These are phyloP conservation scores for Croton setiger DNA, from an alignment of 441 rosid genomes.

Conservation along the genomic window DNA sequence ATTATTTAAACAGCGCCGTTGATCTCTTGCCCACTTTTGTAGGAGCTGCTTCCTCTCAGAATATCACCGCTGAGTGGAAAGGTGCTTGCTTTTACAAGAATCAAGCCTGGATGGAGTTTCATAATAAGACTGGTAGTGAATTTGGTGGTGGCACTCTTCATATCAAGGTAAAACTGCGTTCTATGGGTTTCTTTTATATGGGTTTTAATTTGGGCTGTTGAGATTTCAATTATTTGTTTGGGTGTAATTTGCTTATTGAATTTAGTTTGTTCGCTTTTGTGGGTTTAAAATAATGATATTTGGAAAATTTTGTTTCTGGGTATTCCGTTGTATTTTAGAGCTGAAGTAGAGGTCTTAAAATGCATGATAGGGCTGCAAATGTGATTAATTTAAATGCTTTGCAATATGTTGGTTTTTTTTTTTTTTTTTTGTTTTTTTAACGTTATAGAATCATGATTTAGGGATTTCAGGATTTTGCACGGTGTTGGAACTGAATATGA, in stretches of 20 bases:
- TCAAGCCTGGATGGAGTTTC: conserved; percentile 87
- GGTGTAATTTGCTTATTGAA: not conserved
- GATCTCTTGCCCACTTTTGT: conserved; percentile 83
- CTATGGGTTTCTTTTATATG: not conserved
- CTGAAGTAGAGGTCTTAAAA: conserved; percentile 1
- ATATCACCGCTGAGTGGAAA: conserved; percentile 57
- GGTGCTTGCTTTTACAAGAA: conserved; percentile 85
- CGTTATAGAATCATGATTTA: not conserved
- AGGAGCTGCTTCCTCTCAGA: conserved; percentile 62
- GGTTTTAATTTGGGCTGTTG: not conserved
- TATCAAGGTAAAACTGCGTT: conserved; percentile 46
- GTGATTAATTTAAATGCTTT: not conserved
- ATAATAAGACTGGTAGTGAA: conserved; percentile 63
- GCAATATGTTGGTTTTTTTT: conserved; percentile 2
- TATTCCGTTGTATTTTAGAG: conserved; percentile 7
- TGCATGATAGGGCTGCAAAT: not conserved
- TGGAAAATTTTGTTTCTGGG: conserved; percentile 6
- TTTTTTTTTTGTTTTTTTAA: too few relatives aligned
- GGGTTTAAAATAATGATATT: conserved; percentile 3
- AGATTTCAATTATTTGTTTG: not conserved
- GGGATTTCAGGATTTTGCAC: not conserved
- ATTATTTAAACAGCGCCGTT: conserved; percentile 47
- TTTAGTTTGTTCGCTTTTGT: not conserved
- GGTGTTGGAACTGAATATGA: not conserved
- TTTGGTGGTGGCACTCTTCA: conserved; percentile 97